These are phyloP conservation scores for Trifolium subterraneum DNA, from an alignment of 306 rosid genomes.

Conservation along the genomic window DNA sequence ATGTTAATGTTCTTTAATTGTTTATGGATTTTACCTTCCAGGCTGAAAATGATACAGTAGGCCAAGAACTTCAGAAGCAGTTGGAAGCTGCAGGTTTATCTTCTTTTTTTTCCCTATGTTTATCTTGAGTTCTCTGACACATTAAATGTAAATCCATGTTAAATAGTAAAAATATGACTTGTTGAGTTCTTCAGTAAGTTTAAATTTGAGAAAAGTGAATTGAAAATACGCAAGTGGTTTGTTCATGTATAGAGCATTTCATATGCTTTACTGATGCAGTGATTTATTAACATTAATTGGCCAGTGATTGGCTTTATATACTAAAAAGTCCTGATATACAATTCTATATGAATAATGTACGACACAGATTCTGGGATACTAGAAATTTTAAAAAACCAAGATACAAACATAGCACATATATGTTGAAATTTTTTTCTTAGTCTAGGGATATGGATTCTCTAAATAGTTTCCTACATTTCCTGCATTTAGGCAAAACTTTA, in stretches of 20 bases:
- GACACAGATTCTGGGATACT: neutral
- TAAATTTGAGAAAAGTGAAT: neutral
- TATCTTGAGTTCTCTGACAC: slow-evolving; percentile 29
- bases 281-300: neutral
- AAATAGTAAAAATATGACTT: slow-evolving; percentile 3
- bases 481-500: too few species aligned
- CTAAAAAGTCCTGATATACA: neutral
- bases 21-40: slow-evolving; percentile 39
- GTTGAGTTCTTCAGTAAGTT: neutral
- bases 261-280: slow-evolving; percentile 1
- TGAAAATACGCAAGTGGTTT: slow-evolving; percentile 5
- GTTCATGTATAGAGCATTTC: slow-evolving; percentile 8
- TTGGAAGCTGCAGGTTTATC: slow-evolving; percentile 87
- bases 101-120: neutral
- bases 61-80: slow-evolving; percentile 90
- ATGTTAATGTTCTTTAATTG: slow-evolving; percentile 11
- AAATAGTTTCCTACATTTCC: too few species aligned
- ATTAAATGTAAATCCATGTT: neutral
- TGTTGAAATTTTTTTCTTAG: neutral
- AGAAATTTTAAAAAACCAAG: neutral
- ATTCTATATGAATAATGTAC: neutral
- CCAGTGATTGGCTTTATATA: neutral
- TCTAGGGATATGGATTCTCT: too few species aligned
- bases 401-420: neutral
- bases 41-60: slow-evolving; percentile 86